These are phyloP conservation scores for Lasiosphaeriaceae sp. DNA, from an alignment of 495 filamentous ascomycete species.

Conservation along the genomic window DNA sequence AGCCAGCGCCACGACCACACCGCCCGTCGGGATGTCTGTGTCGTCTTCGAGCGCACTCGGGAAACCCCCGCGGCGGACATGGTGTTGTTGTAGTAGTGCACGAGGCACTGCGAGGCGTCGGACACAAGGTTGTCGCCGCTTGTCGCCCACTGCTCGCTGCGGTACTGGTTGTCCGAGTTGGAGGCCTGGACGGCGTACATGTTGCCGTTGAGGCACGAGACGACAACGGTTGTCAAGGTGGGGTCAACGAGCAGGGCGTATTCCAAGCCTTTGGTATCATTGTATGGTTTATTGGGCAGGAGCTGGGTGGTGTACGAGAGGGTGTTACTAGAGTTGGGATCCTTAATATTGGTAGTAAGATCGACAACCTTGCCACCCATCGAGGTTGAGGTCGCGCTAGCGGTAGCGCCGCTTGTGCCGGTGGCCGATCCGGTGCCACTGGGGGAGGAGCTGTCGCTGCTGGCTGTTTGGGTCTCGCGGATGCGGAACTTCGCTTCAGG, in stretches of 20 bases:
- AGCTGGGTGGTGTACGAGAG: background rate
- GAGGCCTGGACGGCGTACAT: conserved; percentile 4
- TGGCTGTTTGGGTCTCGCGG: too few species aligned
- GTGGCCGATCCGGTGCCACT: too few species aligned
- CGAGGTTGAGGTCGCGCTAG: too few species aligned
- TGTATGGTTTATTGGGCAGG: conserved; percentile 10
- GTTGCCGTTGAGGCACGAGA: conserved; percentile 17
- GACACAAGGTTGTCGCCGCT: conserved; percentile 2
- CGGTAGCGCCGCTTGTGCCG: too few species aligned
- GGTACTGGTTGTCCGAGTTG: background rate
- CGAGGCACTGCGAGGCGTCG: conserved; percentile 3
- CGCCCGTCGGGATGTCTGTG: background rate
- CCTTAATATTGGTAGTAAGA: too few species aligned
- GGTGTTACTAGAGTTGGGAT: background rate
- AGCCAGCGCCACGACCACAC: too few species aligned
- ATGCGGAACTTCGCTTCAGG: too few species aligned
- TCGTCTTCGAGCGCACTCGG: conserved; percentile 14
- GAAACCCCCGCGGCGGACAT: conserved; percentile 10
- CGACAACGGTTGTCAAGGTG: background rate
- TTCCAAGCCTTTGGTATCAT: conserved; percentile 6
- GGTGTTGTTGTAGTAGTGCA: conserved; percentile 15
- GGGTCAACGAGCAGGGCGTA: conserved; percentile 7
- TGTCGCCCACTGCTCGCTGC: conserved; percentile 12
- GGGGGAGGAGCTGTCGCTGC: too few species aligned
- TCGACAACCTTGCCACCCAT: too few species aligned